Base-by-base conservation (phyloP, 805 yeast species). In the Saccharomycopsis sp. region DNA sequence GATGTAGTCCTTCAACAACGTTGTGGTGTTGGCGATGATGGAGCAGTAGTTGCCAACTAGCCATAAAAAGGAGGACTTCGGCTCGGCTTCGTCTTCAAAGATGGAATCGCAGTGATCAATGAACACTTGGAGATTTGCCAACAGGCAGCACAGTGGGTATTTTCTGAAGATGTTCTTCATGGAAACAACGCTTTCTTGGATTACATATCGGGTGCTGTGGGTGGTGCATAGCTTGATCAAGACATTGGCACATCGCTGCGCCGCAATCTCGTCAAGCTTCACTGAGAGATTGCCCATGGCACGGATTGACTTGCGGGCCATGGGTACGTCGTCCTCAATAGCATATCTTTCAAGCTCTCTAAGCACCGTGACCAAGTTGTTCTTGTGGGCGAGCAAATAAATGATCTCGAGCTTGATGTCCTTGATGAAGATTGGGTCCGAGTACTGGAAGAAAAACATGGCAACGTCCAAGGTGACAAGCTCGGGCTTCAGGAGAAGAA, bases 281-380 rank as follows among this genome's bases (percentile, higher is more conserved):
- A 87, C 76, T 0, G 95, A 94, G 15, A 88, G 62, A 53, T 86
- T 83, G 2, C 96, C 96, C 48, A 89, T 75, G 0, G 95, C 95
- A 45, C 94, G 63, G 3, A 89, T 75, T 0, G 96, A 86, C 53
- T 85, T 83, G 41, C 94, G 65, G 1, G 88, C 84, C 79, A 86
- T 84, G 42, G 81, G 80, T 18, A 78, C 71, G 57, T 88, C 96
- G 10, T 83, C 77, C 52, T 85, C 95, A 0, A 85, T 73, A 4
- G 94, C 92, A 57, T 87, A 88, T 51, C 81, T 94, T 48, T 76
- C 80, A 39, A 88, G 59, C 55, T 88, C 97, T 15, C 73, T 62
- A 34, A 87, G 62, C 1, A 88, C 85, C 30, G 67, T 60, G 3
- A 62, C 65, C 34, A 80, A 65, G 52, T 82, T 82, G 6, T 57